These are phyloP conservation scores for Penicillium sp. DNA, from an alignment of 2,329 filamentous ascomycete genomes.

Conservation along the genomic window DNA sequence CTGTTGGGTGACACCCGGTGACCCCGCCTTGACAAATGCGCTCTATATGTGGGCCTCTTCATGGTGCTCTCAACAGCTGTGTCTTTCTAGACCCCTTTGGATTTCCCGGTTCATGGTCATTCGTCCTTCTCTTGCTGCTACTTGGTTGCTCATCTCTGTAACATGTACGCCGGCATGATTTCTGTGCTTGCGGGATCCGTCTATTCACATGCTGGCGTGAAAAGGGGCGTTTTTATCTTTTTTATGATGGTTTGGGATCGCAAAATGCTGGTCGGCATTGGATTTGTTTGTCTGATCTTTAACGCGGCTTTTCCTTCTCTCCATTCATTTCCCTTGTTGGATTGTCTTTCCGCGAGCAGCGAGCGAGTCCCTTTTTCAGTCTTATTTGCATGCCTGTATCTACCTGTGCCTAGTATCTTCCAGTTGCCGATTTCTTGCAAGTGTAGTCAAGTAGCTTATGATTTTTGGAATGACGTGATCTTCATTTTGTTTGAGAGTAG, in stretches of 20 bases:
- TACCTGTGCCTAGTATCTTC: background rate
- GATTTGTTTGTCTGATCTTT: constrained; percentile 2
- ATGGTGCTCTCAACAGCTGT: constrained; percentile 12
- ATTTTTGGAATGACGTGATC: background rate
- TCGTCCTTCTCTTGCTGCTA: constrained; percentile 5
- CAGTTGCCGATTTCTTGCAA: background rate
- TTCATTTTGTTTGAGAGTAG: background rate
- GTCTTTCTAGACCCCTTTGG: constrained; percentile 27
- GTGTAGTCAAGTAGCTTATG: constrained; percentile 6
- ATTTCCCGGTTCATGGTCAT: constrained; percentile 13
- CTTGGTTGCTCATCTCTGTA: constrained; percentile 19
- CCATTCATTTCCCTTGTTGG: background rate
- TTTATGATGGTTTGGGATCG: constrained; percentile 6
- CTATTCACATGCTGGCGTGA: constrained; percentile 14
- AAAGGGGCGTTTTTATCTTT: constrained; percentile 22
- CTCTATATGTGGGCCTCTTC: background rate
- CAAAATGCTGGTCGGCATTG: constrained; percentile 23
- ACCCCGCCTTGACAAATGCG: background rate
- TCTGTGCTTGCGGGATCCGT: constrained; percentile 7
- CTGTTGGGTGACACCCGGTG: background rate
- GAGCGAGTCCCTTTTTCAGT: constrained; percentile 7
- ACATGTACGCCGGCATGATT: constrained; percentile 22
- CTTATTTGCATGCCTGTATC: constrained; percentile 5
- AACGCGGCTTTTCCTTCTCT: constrained; percentile 6
- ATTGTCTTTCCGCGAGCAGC: background rate